Percentiles rank a stretch among this genome's conserved stretches.
Evolutionary conservation across 163 green algal species (phyloP).

Genomic region (Scenedesmus sp.): DNA sequence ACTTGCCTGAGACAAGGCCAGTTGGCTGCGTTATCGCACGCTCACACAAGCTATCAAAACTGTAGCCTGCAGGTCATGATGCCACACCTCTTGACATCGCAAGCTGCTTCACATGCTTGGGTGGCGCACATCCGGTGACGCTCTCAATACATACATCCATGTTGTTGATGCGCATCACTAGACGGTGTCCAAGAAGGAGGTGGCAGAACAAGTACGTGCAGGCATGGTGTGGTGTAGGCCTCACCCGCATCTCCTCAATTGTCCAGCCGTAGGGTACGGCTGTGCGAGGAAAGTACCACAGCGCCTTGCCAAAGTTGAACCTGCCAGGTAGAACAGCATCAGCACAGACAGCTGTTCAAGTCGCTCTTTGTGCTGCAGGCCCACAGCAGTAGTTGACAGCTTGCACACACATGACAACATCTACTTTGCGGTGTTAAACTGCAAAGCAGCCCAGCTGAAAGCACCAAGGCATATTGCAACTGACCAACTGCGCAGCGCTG

Average conservation of each 20-base stretch:
- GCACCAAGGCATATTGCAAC: too few relatives aligned
- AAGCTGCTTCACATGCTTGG: too few relatives aligned
- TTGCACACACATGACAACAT: too few relatives aligned
- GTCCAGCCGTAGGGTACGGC: neutral
- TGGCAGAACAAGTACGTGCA: neutral
- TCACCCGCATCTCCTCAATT: constrained; percentile 29
- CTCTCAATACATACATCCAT: too few relatives aligned
- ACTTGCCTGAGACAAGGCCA: neutral
- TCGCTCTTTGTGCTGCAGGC: neutral
- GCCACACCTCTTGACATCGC: neutral
- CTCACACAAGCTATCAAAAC: neutral
- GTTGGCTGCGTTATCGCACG: neutral
- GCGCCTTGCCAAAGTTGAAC: constrained; percentile 42
- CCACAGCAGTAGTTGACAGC: too few relatives aligned
- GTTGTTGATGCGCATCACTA: too few relatives aligned
- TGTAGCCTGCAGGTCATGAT: neutral
- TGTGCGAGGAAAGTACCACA: neutral
- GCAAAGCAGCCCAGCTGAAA: too few relatives aligned
- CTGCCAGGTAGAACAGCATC: neutral
- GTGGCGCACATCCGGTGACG: too few relatives aligned
- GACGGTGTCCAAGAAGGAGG: too few relatives aligned
- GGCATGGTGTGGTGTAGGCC: neutral
- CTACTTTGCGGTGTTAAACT: too few relatives aligned
- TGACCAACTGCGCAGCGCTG: neutral
- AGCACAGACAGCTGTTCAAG: neutral